Conservation (phyloP, 1,284 basidiomycete species). For the Cutaneotrichosporon sp. region DNA sequence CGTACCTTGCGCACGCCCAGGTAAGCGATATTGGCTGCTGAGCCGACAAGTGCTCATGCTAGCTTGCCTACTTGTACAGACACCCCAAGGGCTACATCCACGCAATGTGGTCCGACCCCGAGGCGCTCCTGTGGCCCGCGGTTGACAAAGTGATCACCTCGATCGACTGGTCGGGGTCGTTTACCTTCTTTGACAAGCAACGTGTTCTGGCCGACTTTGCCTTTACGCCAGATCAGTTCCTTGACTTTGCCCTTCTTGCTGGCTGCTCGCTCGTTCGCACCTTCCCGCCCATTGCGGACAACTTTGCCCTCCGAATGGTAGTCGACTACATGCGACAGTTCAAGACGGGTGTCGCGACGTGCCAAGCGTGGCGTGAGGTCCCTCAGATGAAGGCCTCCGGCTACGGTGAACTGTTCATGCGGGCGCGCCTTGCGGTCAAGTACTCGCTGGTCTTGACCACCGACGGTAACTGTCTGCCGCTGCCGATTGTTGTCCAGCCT, state of each 20-base stretch:
- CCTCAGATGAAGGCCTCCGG: conserved; percentile 24
- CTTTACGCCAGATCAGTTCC: conserved; percentile 82
- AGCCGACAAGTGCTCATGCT: conserved; percentile 10
- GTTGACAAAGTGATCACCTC: conserved; percentile 87
- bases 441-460: conserved; percentile 85
- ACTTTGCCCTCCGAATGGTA: conserved; percentile 69
- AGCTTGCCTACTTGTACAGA: conserved; percentile 90
- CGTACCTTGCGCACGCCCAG: conserved; percentile 91
- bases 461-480: conserved; percentile 79
- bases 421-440: conserved; percentile 86
- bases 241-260: conserved; percentile 86
- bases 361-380: conserved; percentile 68
- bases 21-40: too few species aligned
- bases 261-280: conserved; percentile 82
- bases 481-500: conserved; percentile 68
- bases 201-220: conserved; percentile 69
- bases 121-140: conserved; percentile 76
- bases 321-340: conserved; percentile 86
- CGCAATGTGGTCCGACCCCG: conserved; percentile 84
- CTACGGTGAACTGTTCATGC: conserved; percentile 82
- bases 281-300: conserved; percentile 73
- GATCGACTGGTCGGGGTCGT: conserved; percentile 66
- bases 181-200: conserved; percentile 81
- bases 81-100: conserved; percentile 93
- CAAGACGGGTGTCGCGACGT: conserved; percentile 75